Conservation (phyloP, 2,329 filamentous ascomycete genomes). For the Neocatenulostroma microsporum region DNA sequence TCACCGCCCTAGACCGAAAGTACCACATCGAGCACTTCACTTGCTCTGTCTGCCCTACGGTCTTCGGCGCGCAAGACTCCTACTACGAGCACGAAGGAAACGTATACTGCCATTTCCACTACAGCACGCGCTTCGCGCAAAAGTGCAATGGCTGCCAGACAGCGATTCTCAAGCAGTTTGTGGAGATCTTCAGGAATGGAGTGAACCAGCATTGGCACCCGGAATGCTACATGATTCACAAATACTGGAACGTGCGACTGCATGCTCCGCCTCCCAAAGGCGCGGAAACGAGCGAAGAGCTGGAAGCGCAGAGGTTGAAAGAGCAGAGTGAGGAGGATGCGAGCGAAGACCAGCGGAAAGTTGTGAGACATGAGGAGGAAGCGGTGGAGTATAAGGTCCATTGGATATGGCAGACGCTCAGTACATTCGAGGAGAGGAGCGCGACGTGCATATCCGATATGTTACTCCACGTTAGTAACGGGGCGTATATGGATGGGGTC, state of each 20-base stretch:
- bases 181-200: slow-evolving; percentile 95
- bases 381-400: slow-evolving; percentile 96
- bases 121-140: slow-evolving; percentile 94
- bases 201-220: slow-evolving; percentile 99
- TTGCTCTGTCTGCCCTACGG: slow-evolving; percentile 89
- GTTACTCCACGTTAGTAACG: slow-evolving; percentile 96
- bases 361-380: slow-evolving; percentile 79
- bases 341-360: slow-evolving; percentile 60
- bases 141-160: slow-evolving; percentile 94
- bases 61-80: slow-evolving; percentile 97
- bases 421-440: slow-evolving; percentile 93
- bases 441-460: slow-evolving; percentile 98
- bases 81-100: slow-evolving; percentile 97
- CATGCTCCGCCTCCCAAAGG: slow-evolving; percentile 33
- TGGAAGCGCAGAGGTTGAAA: slow-evolving; percentile 33
- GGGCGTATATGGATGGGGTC: slow-evolving; percentile 89
- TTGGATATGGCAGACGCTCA: slow-evolving; percentile 94
- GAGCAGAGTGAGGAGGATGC: slow-evolving; percentile 67
- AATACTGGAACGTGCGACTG: slow-evolving; percentile 97
- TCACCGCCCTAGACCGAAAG: slow-evolving; percentile 93
- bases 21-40: slow-evolving; percentile 99
- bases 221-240: slow-evolving; percentile 99
- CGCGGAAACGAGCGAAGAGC: slow-evolving; percentile 26
- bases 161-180: slow-evolving; percentile 96
- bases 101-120: slow-evolving; percentile 98